These are phyloP conservation scores for Fraxinus ornus DNA, from an alignment of 305 asterid species.

Conservation along the genomic window DNA sequence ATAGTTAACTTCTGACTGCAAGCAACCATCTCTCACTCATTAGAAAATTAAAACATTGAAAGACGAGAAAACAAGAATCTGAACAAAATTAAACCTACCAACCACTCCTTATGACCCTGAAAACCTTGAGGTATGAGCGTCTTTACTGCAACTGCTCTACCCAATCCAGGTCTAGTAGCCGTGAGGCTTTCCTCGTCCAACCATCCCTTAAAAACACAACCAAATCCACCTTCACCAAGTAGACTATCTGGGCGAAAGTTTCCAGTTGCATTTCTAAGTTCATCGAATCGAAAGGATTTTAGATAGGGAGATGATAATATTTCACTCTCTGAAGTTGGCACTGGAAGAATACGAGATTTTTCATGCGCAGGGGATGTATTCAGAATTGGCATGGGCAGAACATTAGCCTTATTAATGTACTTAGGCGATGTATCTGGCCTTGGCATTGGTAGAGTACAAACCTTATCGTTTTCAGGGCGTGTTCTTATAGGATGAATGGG, in stretches of 20 bases:
- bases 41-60: constrained; percentile 3
- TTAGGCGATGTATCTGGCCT: constrained; percentile 30
- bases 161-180: constrained; percentile 50
- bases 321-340: constrained; percentile 53
- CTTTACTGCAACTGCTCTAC: constrained; percentile 69
- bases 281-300: constrained; percentile 49
- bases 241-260: constrained; percentile 42
- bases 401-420: neutral
- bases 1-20: constrained; percentile 79
- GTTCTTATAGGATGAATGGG: constrained; percentile 35
- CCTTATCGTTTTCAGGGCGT: constrained; percentile 21
- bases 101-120: constrained; percentile 92
- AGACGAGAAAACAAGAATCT: neutral
- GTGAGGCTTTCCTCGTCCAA: constrained; percentile 46
- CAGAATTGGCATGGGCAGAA: neutral
- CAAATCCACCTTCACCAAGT: constrained; percentile 90
- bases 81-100: constrained; percentile 45
- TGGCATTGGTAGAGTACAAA: constrained; percentile 33
- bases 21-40: neutral
- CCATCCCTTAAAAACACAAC: constrained; percentile 83
- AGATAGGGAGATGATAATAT: constrained; percentile 62
- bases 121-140: constrained; percentile 59
- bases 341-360: constrained; percentile 32
- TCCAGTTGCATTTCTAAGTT: constrained; percentile 53
- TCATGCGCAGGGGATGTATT: neutral